A percentile compares a stretch with the other conserved stretches of the same genome.
These are phyloP conservation scores for Apiospora hydei DNA, from an alignment of 2,329 filamentous ascomycete species.

Conservation along the genomic window DNA sequence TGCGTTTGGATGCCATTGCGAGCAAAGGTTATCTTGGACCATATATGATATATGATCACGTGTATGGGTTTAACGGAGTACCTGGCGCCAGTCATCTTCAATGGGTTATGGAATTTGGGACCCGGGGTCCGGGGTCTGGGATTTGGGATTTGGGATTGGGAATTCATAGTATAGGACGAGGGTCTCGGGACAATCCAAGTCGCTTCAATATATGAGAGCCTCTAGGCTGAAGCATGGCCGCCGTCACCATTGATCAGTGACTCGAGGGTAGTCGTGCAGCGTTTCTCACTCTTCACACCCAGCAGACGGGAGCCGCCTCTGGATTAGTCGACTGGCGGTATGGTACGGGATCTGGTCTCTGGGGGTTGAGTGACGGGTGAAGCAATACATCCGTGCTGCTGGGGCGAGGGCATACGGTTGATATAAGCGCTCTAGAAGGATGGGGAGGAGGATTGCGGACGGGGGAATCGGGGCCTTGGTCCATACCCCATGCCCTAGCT, in stretches of 20 bases:
- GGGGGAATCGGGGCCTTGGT: neutral
- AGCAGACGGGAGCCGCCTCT: neutral
- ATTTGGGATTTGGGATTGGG: neutral
- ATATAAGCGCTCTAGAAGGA: neutral
- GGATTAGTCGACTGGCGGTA: neutral
- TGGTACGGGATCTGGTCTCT: too few relatives aligned
- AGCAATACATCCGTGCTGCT: neutral
- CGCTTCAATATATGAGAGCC: neutral
- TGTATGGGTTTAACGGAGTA: constrained; percentile 5
- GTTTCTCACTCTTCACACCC: neutral
- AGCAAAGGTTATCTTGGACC: neutral
- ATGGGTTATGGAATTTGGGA: neutral
- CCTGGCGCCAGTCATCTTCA: neutral
- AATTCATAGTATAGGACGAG: neutral
- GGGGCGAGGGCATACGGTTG: neutral
- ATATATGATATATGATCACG: constrained; percentile 18
- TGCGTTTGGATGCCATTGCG: constrained; percentile 3
- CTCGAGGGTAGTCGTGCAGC: neutral
- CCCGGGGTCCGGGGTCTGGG: too few relatives aligned
- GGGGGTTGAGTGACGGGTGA: neutral
- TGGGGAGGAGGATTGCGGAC: neutral
- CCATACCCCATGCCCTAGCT: neutral
- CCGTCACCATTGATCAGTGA: neutral
- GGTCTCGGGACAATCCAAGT: neutral
- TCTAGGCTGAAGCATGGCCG: neutral